These are phyloP conservation scores for Lupinus albus DNA, from an alignment of 306 rosid species.

Conservation along the genomic window DNA sequence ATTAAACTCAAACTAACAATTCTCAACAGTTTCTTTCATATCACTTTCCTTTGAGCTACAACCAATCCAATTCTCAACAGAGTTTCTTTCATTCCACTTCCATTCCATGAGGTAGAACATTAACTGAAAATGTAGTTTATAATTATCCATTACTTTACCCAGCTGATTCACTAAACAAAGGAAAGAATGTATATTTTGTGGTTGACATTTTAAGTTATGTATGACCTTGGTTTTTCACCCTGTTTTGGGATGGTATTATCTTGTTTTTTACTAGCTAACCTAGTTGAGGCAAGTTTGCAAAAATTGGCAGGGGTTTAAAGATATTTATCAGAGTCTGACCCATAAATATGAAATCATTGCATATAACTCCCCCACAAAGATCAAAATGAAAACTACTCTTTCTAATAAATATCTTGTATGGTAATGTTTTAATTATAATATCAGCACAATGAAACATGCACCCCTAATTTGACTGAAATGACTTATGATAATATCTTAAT, in stretches of 20 bases:
- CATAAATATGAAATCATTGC: constrained; percentile 16
- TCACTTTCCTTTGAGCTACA: too few species aligned
- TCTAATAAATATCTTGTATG: background rate
- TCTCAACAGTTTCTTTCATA: constrained; percentile 2
- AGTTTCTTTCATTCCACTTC: constrained; percentile 31
- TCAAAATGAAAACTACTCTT: constrained; percentile 5
- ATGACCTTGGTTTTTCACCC: background rate
- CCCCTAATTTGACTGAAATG: constrained; percentile 29
- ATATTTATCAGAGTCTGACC: constrained; percentile 1
- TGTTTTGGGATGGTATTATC: background rate
- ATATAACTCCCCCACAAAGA: background rate
- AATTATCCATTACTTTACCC: constrained; percentile 11
- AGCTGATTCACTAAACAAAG: constrained; percentile 21
- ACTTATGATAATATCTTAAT: constrained; percentile 27
- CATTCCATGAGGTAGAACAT: too few species aligned
- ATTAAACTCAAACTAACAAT: constrained; percentile 39
- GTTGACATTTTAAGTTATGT: too few species aligned
- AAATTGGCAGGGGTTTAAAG: background rate
- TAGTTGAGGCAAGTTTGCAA: background rate
- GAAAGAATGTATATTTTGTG: background rate
- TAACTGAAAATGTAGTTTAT: background rate
- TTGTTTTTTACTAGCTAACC: background rate
- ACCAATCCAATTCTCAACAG: too few species aligned
- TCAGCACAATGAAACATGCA: constrained; percentile 5
- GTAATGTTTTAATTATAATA: constrained; percentile 22